Base-by-base conservation (phyloP, 805 yeast species). In the Zygoascus biomembranicola region DNA sequence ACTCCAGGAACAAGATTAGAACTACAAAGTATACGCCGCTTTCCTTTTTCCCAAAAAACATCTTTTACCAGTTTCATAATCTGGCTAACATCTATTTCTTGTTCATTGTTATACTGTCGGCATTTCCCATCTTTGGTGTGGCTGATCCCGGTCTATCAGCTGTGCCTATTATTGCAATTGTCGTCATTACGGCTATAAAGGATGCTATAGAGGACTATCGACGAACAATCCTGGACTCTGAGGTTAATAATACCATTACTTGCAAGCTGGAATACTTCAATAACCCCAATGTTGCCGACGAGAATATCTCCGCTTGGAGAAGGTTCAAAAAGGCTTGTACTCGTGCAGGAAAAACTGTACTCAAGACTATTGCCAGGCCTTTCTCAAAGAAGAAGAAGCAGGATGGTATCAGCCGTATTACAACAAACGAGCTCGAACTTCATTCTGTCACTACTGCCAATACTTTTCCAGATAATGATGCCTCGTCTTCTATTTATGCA, bases 21-120 rank as follows among this genome's bases (percentile, higher is more conserved):
- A 90, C 98, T 0, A 89, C 99, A 2, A 92, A 89, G 72, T 92
- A 92, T 69, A 92, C 97, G 1, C 97, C 98, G 5, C 66, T 94
- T 47, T 75, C 89, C 8, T 92, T 92, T 64, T 59, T 94, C 32
- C 98, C 98, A 2, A 90, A 90, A 67, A 90, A 92, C 69, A 68
- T 92, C 48, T 68, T 71, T 47, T 77, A 79, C 58, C 98, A 94
- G 72, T 90, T 90, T 69, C 81, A 79, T 60, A 92, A 90, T 67
- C 80, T 90, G 57, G 99, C 99, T 45, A 92, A 92, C 69, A 73
- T 88, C 50, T 92, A 90, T 73, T 92, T 92, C 77, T 72, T 92
- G 62, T 72, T 82, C 37, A 74, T 88, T 70, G 84, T 84, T 63
- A 83, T 92, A 59, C 70, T 92, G 32, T 57, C 65, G 49, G 78